Conservation (phyloP, 371 early-diverging fungal species). For the Mortierella sp. region DNA sequence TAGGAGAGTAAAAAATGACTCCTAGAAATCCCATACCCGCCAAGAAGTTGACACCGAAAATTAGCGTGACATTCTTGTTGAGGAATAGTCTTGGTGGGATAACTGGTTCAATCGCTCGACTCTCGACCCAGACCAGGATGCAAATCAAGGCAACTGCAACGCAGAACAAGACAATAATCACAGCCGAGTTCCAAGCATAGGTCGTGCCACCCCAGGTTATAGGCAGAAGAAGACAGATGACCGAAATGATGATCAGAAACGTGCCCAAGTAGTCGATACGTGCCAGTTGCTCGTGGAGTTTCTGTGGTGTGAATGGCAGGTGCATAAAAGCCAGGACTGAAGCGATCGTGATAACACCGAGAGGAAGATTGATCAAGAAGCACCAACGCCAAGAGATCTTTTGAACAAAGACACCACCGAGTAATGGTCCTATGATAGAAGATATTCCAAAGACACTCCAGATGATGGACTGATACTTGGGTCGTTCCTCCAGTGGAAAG, state of each 20-base stretch:
- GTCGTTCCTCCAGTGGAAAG: constrained; percentile 69
- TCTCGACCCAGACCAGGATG: constrained; percentile 58
- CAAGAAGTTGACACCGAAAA: constrained; percentile 63
- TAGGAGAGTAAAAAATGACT: constrained; percentile 74
- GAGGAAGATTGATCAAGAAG: constrained; percentile 69
- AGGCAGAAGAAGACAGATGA: constrained; percentile 67
- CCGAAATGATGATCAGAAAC: constrained; percentile 61
- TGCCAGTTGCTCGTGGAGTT: constrained; percentile 61
- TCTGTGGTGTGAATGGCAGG: constrained; percentile 58
- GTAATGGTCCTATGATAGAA: constrained; percentile 63
- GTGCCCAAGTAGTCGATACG: constrained; percentile 70
- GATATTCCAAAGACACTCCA: constrained; percentile 73
- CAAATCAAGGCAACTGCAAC: constrained; percentile 55
- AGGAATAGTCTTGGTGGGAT: constrained; percentile 67
- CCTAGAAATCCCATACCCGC: constrained; percentile 68
- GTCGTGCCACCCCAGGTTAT: constrained; percentile 71
- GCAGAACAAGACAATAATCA: constrained; percentile 62
- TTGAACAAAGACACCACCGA: constrained; percentile 65
- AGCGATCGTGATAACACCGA: constrained; percentile 62
- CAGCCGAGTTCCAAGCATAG: constrained; percentile 65
- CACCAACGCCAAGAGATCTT: constrained; percentile 63
- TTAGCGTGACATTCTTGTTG: constrained; percentile 59
- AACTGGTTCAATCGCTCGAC: constrained; percentile 63
- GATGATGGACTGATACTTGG: constrained; percentile 70
- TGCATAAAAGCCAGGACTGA: constrained; percentile 65